These are phyloP conservation scores for Cladosporium sp. DNA, from an alignment of 2,329 filamentous ascomycete genomes.

Conservation along the genomic window DNA sequence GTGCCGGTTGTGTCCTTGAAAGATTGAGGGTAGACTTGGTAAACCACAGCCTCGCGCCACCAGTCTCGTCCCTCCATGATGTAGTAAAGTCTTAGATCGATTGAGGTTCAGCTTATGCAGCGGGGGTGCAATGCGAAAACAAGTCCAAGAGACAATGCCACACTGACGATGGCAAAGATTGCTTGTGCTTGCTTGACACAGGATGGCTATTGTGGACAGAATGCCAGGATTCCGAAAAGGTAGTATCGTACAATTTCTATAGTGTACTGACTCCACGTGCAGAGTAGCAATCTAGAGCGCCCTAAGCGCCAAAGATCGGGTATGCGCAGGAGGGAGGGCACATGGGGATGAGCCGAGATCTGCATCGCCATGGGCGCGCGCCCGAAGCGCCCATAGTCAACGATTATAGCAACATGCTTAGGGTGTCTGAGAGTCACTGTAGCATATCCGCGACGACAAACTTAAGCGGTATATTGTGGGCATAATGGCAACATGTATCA, in stretches of 20 bases:
- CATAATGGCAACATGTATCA: too few species aligned
- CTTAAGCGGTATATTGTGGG: too few species aligned
- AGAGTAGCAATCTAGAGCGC: not conserved
- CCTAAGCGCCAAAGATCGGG: not conserved
- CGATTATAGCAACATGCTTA: too few species aligned
- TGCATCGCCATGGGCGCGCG: not conserved
- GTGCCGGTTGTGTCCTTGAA: constrained; percentile 49
- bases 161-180: too few species aligned
- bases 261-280: too few species aligned
- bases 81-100: too few species aligned
- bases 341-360: not conserved
- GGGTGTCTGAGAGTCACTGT: too few species aligned
- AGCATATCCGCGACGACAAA: too few species aligned
- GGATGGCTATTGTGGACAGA: not conserved
- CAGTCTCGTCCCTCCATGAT: constrained; percentile 22
- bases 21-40: constrained; percentile 49
- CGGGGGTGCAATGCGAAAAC: not conserved
- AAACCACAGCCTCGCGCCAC: constrained; percentile 38
- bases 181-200: not conserved
- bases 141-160: too few species aligned
- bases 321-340: too few species aligned
- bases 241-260: too few species aligned
- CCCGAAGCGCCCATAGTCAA: not conserved
- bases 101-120: not conserved
- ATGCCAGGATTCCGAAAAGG: not conserved